Evolutionary conservation across 495 filamentous ascomycete genomes (phyloP).

Genomic region (Lichenothelia convexa): DNA sequence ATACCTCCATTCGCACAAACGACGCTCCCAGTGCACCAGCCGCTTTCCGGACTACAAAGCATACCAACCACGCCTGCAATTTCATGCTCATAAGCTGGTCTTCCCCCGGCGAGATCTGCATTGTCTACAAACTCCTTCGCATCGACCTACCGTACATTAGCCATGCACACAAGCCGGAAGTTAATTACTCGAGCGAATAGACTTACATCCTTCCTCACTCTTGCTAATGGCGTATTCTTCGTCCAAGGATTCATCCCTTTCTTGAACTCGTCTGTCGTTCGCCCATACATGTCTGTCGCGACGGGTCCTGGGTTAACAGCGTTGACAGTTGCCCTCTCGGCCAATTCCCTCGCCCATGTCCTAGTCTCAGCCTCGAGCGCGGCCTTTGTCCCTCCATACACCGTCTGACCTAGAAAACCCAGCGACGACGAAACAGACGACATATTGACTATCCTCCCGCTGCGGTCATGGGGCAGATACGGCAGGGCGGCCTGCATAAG

Average conservation of each 20-base stretch:
- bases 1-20: conserved; percentile 3
- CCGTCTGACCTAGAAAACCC: conserved; percentile 51
- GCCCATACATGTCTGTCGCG: conserved; percentile 57
- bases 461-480: conserved; percentile 53
- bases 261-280: conserved; percentile 33
- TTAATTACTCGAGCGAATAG: too few relatives aligned
- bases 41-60: conserved; percentile 54
- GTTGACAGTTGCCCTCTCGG: conserved; percentile 66
- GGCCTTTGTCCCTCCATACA: conserved; percentile 81
- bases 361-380: conserved; percentile 86
- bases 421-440: conserved; percentile 48
- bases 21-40: conserved; percentile 71
- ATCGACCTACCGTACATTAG: conserved; percentile 36
- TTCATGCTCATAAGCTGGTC: conserved; percentile 54
- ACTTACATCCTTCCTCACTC: conserved; percentile 28
- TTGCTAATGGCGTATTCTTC: conserved; percentile 48
- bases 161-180: too few relatives aligned
- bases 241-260: conserved; percentile 34
- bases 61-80: conserved; percentile 74
- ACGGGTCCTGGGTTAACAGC: conserved; percentile 80
- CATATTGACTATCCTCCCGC: conserved; percentile 65
- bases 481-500: conserved; percentile 37
- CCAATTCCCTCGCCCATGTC: conserved; percentile 68
- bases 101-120: conserved; percentile 43
- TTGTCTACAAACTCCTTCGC: conserved; percentile 40